Conservation (phyloP, 1,284 basidiomycete species). For the Ceratobasidium sp. region DNA sequence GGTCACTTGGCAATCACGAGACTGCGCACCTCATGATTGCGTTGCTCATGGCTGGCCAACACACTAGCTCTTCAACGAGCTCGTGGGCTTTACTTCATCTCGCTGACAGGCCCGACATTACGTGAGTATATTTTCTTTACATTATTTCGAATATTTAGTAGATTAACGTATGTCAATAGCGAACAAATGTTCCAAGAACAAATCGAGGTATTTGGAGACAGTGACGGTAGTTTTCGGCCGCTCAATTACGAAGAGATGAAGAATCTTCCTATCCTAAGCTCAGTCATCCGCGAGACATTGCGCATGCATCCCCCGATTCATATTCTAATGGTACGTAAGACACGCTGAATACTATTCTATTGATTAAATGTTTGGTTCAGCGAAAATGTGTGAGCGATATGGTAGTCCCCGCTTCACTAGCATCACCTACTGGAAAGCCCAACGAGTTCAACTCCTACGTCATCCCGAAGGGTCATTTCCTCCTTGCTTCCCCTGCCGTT, state of each 20-base stretch:
- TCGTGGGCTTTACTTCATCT: constrained; percentile 95
- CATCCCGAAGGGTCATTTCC: constrained; percentile 91
- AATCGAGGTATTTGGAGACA: constrained; percentile 82
- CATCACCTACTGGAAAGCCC: neutral
- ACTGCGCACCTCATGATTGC: constrained; percentile 98
- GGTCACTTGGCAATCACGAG: constrained; percentile 85
- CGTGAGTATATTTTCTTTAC: neutral
- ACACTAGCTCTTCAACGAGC: constrained; percentile 92
- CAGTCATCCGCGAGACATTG: constrained; percentile 92
- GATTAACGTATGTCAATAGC: constrained; percentile 58
- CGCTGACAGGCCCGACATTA: constrained; percentile 75
- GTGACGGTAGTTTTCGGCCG: constrained; percentile 79
- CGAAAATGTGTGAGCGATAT: constrained; percentile 90
- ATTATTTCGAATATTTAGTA: neutral
- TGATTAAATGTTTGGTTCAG: constrained; percentile 58
- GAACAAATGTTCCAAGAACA: constrained; percentile 90
- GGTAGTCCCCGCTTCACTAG: constrained; percentile 82
- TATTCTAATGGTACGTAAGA: constrained; percentile 64
- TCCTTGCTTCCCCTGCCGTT: constrained; percentile 90
- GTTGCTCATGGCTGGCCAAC: constrained; percentile 97
- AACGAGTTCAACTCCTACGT: constrained; percentile 73
- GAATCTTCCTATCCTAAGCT: constrained; percentile 84
- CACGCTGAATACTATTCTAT: neutral
- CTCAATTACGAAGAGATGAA: constrained; percentile 91
- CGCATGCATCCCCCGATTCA: constrained; percentile 93